Evolutionary conservation across 208 protist genomes (phyloP), one percentile per base, ranked within the genome.

Genomic region (Leishmania tropica): DNA sequence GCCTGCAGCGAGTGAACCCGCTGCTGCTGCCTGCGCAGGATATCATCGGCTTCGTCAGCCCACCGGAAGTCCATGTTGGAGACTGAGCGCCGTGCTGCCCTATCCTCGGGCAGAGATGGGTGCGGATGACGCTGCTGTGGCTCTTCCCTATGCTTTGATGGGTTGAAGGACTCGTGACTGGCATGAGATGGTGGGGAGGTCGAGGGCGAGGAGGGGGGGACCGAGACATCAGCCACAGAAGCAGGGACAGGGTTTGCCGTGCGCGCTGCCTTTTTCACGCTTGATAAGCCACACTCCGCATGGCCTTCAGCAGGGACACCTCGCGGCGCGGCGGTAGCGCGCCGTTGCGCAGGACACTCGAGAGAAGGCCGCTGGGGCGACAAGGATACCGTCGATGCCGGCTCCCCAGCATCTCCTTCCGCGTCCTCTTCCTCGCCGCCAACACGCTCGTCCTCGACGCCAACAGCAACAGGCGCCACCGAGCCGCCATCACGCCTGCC

Each of bases 1-100:
- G 45, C 31, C 42, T 72, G 76, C 31, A 80, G 76, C 35, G 79
- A 80, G 54, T 58, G 68, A n/a, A 87, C 75, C 47, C 87, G 89
- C 78, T 81, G 85, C 67, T 90, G 85, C 81, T 94, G 91, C 76
- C 60, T 70, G 13, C 79, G 81, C 80, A 94, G 70, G 47, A 81
- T 65, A 19, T 56, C 82, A 24, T 90, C 83, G 1, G 83, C 88
- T 70, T 88, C 85, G 35, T 75, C 81, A 54, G 85, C 89, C 91
- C 91, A 94, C 68, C 87, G 71, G 75, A 90, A 92, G 70, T 88
- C 78, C 78, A 87, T 86, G 24, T 76, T 73, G 64, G 83, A 86
- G 37, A 87, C n/a, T 10, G 84, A 87, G 31, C 75, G 75, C 3
- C 80, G 83, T n/a, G 68, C 67, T 5, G 58, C 56, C 31, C 21